A percentile compares a stretch with the other conserved stretches of the same genome.
Evolutionary conservation across 2,329 filamentous ascomycete species (phyloP).

Genomic region (Clarireedia homoeocarpa): DNA sequence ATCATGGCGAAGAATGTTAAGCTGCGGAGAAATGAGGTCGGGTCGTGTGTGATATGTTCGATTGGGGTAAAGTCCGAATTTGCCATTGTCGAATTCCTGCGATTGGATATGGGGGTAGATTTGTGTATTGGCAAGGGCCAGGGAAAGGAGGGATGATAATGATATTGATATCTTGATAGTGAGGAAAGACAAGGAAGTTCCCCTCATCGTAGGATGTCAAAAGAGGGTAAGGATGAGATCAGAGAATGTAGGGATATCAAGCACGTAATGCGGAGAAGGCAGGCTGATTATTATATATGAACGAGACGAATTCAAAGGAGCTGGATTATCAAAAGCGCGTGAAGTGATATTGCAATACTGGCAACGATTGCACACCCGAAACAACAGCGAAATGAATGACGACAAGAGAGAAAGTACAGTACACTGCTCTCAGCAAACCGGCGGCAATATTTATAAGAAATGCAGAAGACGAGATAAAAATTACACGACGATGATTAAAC

Average conservation of each 20-base stretch:
- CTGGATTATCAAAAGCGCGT: too few species aligned
- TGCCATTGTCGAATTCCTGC: constrained; percentile 28
- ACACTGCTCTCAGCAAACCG: too few species aligned
- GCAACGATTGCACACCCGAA: too few species aligned
- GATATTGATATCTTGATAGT: neutral
- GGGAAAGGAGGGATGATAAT: neutral
- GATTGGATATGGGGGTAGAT: constrained; percentile 1
- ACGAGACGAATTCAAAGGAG: too few species aligned
- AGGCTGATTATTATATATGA: neutral
- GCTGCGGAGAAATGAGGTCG: constrained; percentile 16
- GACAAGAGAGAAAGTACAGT: too few species aligned
- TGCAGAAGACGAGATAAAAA: too few species aligned
- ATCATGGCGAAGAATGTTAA: constrained; percentile 11
- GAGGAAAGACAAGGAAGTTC: neutral
- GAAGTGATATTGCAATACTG: too few species aligned
- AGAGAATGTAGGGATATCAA: neutral
- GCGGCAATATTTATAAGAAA: too few species aligned
- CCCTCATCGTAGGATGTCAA: neutral
- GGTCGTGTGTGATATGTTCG: constrained; percentile 28
- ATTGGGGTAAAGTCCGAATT: constrained; percentile 31
- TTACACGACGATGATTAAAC: too few species aligned
- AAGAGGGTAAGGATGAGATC: neutral
- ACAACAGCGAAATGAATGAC: too few species aligned
- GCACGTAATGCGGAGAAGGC: neutral
- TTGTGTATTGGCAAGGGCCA: neutral